Evolutionary conservation across 306 rosid genomes (phyloP).

Genomic region (Acacia melanoxylon): DNA sequence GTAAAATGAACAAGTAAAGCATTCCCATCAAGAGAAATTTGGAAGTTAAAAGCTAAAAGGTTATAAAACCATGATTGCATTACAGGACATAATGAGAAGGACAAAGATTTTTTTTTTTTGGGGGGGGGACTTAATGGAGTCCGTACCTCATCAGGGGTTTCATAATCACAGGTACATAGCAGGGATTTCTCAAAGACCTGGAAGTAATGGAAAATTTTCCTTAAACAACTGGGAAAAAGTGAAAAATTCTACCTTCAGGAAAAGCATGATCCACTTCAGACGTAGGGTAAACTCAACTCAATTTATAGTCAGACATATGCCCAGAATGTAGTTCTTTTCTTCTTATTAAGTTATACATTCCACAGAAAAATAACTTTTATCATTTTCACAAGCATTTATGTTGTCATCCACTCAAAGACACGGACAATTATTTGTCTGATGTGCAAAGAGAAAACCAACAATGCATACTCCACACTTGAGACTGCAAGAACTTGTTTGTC

Average conservation of each 20-base stretch:
- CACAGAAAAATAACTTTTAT: background rate
- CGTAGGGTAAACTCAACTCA: background rate
- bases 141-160: slow-evolving; percentile 73
- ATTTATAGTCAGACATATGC: background rate
- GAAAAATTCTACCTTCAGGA: background rate
- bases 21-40: slow-evolving; percentile 1
- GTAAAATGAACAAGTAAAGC: slow-evolving; percentile 20
- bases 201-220: slow-evolving; percentile 29
- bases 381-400: background rate
- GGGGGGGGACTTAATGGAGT: background rate
- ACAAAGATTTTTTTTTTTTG: background rate
- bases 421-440: background rate
- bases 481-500: slow-evolving; percentile 16
- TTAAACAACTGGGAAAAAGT: slow-evolving; percentile 5
- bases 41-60: background rate
- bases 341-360: background rate
- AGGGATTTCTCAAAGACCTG: slow-evolving; percentile 82
- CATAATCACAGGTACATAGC: slow-evolving; percentile 67
- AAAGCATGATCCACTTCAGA: slow-evolving; percentile 12
- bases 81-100: slow-evolving; percentile 4
- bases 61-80: background rate
- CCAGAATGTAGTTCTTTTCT: background rate
- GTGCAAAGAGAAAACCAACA: background rate
- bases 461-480: background rate
- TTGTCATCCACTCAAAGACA: background rate